Percentiles rank a stretch among this genome's conserved stretches.
phyloP scores from a whole-genome alignment of 1,284 basidiomycete species.

The Cutaneotrichosporon sp. region DNA sequence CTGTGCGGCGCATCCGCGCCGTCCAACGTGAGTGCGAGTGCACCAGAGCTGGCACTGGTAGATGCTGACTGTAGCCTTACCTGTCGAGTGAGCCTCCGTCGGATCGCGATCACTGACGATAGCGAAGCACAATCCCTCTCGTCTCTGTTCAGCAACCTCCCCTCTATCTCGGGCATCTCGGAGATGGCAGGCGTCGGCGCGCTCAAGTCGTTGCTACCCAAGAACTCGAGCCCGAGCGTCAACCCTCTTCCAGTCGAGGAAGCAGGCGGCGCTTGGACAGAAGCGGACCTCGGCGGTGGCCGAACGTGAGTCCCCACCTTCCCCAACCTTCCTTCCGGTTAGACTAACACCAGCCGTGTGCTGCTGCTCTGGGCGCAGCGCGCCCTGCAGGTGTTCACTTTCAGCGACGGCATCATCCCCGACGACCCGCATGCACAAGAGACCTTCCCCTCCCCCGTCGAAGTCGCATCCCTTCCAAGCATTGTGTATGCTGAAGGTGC shows the following conservation, averaged over 20 bases:
- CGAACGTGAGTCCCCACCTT: constrained; percentile 12
- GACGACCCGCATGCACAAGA: constrained; percentile 40
- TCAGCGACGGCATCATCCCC: constrained; percentile 28
- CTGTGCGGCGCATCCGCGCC: neutral
- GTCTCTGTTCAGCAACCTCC: constrained; percentile 37
- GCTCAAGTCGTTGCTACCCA: constrained; percentile 30
- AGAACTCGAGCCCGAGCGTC: neutral
- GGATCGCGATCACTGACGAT: neutral
- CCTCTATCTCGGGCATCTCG: constrained; percentile 25
- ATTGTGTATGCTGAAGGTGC: constrained; percentile 30
- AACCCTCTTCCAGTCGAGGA: constrained; percentile 5
- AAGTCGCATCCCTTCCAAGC: constrained; percentile 34
- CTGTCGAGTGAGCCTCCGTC: neutral
- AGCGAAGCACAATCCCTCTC: constrained; percentile 26
- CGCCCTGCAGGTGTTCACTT: constrained; percentile 40
- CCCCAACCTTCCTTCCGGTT: no score
- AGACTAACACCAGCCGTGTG: constrained; percentile 28
- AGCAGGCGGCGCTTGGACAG: constrained; percentile 31
- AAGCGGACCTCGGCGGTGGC: constrained; percentile 38
- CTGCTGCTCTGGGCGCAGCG: constrained; percentile 32
- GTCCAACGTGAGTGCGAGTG: neutral
- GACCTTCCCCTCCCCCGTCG: constrained; percentile 36
- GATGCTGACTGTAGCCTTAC: neutral
- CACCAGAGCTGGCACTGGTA: neutral
- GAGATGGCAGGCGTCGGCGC: constrained; percentile 23